Evolutionary conservation across 306 rosid genomes (phyloP), one percentile per base, ranked within the genome.

Genomic region (Pyrus pyrifolia): DNA sequence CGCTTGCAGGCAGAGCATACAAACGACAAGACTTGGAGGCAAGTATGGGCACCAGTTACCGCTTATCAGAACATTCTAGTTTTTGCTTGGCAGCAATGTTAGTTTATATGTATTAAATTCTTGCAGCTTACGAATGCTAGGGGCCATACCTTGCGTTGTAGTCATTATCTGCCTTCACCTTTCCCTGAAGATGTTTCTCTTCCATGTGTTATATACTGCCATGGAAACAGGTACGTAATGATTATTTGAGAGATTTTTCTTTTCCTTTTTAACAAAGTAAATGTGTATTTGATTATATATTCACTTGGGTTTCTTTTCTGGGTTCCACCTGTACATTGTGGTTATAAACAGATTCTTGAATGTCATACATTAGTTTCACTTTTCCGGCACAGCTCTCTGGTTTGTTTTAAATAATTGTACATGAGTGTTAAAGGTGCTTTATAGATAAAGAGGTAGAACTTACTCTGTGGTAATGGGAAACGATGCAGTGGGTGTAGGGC

Each of bases 21-120:
- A 89, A 82, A 83, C 90, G 99, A 82, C 87, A 92, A 88, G 99
- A 95, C 85, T 86, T 95, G 90, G 96, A 95, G 97, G 99, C 97
- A 89, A 92, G 97, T 91, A 90, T 78, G 97, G 90, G 85, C 87
- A 78, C 74, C 75, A 67, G 68, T 85, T 81, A 71, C 78, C 73
- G 63, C 68, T 84, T 81, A 71, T 73, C 67, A 38, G 62, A 81
- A 74, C 52, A 58, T 75, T 85, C 67, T 35, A 38, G 67, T 46
- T 76, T 61, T 49, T 40, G 67, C 57, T 35, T 59, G 58, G 72
- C 73, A 40, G 76, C 67, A 78, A 70, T 58, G 70, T 81, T 79
- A 40, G 74, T 71, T 87, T 73, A 58, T 68, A 55, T 63, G 61
- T 71, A 80, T 11, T 74, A 60, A 68, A 80, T 67, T 63, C 71